These are phyloP conservation scores for Aschersonia sp. DNA, from an alignment of 2,329 filamentous ascomycete species.

Conservation along the genomic window DNA sequence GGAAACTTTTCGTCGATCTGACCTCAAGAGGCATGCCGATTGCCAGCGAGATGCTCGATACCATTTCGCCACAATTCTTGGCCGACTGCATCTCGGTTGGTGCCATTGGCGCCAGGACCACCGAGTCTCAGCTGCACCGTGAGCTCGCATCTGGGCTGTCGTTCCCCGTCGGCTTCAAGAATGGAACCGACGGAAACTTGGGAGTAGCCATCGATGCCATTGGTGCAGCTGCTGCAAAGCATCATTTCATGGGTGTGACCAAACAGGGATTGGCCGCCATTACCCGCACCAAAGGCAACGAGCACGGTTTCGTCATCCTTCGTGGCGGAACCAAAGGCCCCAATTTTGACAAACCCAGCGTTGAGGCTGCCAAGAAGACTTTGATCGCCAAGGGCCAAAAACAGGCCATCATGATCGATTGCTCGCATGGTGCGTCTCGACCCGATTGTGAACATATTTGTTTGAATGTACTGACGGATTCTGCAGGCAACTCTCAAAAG, in stretches of 20 bases:
- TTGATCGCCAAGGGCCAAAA: conserved; percentile 71
- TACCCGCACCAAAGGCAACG: conserved; percentile 82
- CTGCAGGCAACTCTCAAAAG: conserved; percentile 85
- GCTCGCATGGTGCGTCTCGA: conserved; percentile 64
- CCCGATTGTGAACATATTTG: neutral
- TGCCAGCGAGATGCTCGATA: conserved; percentile 96
- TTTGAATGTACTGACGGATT: neutral
- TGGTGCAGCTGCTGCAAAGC: conserved; percentile 67
- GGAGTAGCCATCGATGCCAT: conserved; percentile 92
- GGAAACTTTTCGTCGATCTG: conserved; percentile 85
- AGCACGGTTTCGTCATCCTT: conserved; percentile 94
- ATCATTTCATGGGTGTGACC: conserved; percentile 97
- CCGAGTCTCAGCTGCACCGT: conserved; percentile 89
- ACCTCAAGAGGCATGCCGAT: conserved; percentile 84
- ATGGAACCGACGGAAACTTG: conserved; percentile 87
- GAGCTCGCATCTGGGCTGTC: conserved; percentile 90
- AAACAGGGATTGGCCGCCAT: conserved; percentile 95
- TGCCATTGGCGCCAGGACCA: conserved; percentile 89
- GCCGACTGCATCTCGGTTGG: conserved; percentile 91
- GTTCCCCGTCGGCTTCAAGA: conserved; percentile 99
- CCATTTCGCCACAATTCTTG: conserved; percentile 94
- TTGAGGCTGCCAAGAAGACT: conserved; percentile 64
- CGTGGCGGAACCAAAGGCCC: conserved; percentile 83
- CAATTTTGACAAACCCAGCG: conserved; percentile 81
- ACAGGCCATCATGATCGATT: conserved; percentile 93